Evolutionary conservation across 345 rosid genomes (phyloP).

Genomic region (Punica granatum): DNA sequence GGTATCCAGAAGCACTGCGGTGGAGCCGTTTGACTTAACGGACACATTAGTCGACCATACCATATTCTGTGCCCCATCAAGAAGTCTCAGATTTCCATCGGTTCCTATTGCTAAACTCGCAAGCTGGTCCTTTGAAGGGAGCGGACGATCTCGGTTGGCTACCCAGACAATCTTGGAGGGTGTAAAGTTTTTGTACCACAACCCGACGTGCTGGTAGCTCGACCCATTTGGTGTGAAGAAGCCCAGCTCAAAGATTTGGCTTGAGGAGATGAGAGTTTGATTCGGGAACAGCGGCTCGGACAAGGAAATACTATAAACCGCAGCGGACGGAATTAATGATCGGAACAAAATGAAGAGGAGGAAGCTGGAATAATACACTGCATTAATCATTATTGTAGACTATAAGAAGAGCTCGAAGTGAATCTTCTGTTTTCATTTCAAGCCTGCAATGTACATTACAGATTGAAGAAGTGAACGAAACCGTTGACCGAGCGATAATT

Average conservation of each 20-base stretch:
- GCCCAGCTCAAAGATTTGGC: slow-evolving; percentile 13
- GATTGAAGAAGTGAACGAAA: no score
- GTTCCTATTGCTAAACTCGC: slow-evolving; percentile 15
- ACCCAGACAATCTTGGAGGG: slow-evolving; percentile 27
- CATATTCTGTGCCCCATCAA: slow-evolving; percentile 2
- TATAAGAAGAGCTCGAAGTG: no score
- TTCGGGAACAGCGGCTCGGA: slow-evolving; percentile 3
- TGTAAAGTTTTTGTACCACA: slow-evolving; percentile 7
- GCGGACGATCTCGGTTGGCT: slow-evolving; percentile 33
- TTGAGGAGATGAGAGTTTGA: slow-evolving; percentile 6
- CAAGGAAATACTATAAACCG: slow-evolving; percentile 1
- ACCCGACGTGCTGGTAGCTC: slow-evolving; percentile 7
- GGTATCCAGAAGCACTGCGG: slow-evolving; percentile 21
- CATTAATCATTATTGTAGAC: no score
- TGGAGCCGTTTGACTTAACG: neutral
- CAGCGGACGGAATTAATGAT: neutral
- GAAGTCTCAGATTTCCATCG: slow-evolving; percentile 20
- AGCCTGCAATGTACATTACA: no score
- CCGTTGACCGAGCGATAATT: no score
- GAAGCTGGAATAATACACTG: no score
- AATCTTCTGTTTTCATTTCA: no score
- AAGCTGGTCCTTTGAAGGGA: slow-evolving; percentile 14
- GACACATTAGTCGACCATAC: slow-evolving; percentile 24
- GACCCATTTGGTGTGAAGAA: slow-evolving; percentile 12
- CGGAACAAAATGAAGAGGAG: slow-evolving; percentile 4